Conservation (phyloP, 176 grass and related monocot genomes). For the Bothriochloa decipiens region DNA sequence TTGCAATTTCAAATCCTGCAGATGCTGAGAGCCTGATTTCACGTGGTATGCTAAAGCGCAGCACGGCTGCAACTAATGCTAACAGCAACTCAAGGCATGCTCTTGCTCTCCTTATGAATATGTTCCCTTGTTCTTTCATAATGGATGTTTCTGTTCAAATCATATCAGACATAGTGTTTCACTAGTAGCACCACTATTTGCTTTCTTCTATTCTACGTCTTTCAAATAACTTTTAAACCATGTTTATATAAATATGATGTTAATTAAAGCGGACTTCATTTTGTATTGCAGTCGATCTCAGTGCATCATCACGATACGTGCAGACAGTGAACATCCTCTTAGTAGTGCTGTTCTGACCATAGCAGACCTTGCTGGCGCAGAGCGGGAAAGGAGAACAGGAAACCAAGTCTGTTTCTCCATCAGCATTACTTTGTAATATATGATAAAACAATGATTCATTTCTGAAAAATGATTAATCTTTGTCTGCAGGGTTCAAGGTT, state of each 20-base stretch:
- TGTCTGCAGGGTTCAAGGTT: constrained; percentile 68
- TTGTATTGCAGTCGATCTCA: constrained; percentile 77
- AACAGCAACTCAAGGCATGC: constrained; percentile 88
- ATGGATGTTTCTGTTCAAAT: constrained; percentile 5
- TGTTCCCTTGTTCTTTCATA: constrained; percentile 11
- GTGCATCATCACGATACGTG: constrained; percentile 77
- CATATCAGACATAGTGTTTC: neutral
- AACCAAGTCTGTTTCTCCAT: constrained; percentile 62
- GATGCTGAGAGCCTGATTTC: constrained; percentile 66
- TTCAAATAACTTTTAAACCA: constrained; percentile 1
- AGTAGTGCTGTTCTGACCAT: constrained; percentile 69
- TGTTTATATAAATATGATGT: neutral
- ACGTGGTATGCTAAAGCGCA: constrained; percentile 74
- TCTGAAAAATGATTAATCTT: constrained; percentile 9
- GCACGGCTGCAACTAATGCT: constrained; percentile 86
- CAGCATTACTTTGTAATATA: constrained; percentile 10
- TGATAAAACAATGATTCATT: neutral
- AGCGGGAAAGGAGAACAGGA: constrained; percentile 80
- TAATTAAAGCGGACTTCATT: constrained; percentile 26
- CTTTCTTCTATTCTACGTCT: neutral
- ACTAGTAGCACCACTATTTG: neutral
- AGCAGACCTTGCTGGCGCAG: constrained; percentile 90
- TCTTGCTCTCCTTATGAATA: constrained; percentile 36
- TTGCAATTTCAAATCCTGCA: constrained; percentile 50
- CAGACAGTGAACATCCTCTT: constrained; percentile 37